Conservation (phyloP, 345 rosid species). For the Syzygium grande region DNA sequence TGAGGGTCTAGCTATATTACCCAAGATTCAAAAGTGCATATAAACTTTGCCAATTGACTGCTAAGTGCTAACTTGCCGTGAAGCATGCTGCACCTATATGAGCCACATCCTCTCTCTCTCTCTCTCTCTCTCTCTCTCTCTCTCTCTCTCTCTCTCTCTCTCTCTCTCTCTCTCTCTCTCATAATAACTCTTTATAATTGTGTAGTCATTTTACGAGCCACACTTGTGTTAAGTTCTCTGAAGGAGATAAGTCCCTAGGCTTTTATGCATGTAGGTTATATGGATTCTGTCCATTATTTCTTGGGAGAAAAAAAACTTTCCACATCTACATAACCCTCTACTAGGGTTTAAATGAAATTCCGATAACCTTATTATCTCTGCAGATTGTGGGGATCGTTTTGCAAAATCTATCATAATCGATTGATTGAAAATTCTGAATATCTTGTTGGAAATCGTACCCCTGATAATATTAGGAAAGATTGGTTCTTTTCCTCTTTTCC, state of each 20-base stretch:
- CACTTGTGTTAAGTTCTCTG: background rate
- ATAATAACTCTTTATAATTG: background rate
- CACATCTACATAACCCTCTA: background rate
- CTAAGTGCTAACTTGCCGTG: conserved; percentile 3
- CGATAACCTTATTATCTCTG: background rate
- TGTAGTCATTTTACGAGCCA: background rate
- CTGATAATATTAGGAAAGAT: background rate
- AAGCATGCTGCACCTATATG: background rate
- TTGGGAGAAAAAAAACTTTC: background rate
- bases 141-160: background rate
- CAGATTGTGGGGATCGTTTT: background rate
- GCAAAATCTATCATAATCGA: background rate
- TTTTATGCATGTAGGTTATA: background rate
- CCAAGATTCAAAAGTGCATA: background rate
- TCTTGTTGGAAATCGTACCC: background rate
- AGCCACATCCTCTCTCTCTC: background rate
- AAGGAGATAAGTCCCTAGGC: background rate
- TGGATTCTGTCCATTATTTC: background rate
- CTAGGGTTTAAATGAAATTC: background rate
- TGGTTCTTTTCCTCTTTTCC: background rate
- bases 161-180: background rate
- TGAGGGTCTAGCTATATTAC: background rate
- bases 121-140: background rate
- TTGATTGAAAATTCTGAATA: background rate
- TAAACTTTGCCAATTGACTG: background rate